Evolutionary conservation across 371 early-diverging fungal species (phyloP).

Genomic region (Lichtheimia ramosa): DNA sequence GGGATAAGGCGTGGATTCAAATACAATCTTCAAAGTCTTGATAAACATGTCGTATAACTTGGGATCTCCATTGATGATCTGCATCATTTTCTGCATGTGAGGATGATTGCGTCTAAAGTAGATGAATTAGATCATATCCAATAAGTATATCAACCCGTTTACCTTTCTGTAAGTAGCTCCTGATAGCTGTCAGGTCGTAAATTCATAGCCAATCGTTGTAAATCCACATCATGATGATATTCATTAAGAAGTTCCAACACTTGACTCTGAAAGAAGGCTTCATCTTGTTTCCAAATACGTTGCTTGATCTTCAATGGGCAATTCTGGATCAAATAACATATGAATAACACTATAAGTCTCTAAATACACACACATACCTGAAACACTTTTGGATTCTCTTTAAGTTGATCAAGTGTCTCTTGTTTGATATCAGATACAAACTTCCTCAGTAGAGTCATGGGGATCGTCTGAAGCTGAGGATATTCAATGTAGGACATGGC

Average conservation of each 20-base stretch:
- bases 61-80: conserved; percentile 55
- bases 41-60: conserved; percentile 61
- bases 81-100: conserved; percentile 49
- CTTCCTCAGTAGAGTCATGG: conserved; percentile 60
- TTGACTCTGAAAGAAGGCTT: conserved; percentile 38
- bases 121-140: not conserved
- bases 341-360: not conserved
- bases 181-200: conserved; percentile 49
- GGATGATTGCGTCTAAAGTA: conserved; percentile 53
- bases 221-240: conserved; percentile 43
- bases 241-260: conserved; percentile 39
- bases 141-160: conserved; percentile 3
- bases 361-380: conserved; percentile 22
- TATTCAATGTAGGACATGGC: conserved; percentile 58
- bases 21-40: conserved; percentile 57
- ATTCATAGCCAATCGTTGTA: conserved; percentile 50
- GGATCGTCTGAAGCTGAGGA: conserved; percentile 61
- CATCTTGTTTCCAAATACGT: conserved; percentile 53
- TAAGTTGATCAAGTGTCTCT: conserved; percentile 50
- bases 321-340: conserved; percentile 12
- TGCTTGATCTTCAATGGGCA: conserved; percentile 45
- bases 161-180: conserved; percentile 52
- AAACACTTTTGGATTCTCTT: conserved; percentile 47
- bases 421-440: conserved; percentile 53
- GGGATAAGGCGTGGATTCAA: conserved; percentile 57